A percentile compares a stretch with the other conserved stretches of the same genome.
These are phyloP conservation scores for Aureobasidium sp. DNA, from an alignment of 2,329 filamentous ascomycete species.

Conservation along the genomic window DNA sequence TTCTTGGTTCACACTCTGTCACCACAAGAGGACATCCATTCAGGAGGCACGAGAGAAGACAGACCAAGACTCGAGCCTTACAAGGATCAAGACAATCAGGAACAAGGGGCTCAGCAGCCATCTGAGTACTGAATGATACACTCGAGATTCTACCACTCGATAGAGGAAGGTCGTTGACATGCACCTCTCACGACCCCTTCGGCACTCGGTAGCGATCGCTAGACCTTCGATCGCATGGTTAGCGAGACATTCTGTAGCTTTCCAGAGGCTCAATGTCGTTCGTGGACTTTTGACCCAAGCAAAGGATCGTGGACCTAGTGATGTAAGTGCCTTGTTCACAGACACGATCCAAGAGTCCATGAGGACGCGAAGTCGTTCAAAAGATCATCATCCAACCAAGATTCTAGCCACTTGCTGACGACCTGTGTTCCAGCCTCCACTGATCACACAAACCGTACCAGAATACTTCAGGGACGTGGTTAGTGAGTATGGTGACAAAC, in stretches of 20 bases:
- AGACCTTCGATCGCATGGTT: not conserved
- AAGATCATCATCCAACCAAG: not conserved
- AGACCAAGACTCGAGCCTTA: not conserved
- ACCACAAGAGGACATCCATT: not conserved
- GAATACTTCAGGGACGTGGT: slow-evolving; percentile 64
- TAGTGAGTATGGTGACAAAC: slow-evolving; percentile 53
- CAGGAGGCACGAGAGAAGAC: not conserved
- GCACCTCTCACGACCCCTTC: not conserved
- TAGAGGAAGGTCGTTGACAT: not conserved
- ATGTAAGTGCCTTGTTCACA: not conserved
- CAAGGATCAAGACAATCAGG: too few relatives aligned
- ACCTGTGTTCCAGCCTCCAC: slow-evolving; percentile 45
- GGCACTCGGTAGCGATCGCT: not conserved
- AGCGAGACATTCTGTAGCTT: not conserved
- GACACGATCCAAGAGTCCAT: not conserved
- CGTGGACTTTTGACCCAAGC: slow-evolving; percentile 11
- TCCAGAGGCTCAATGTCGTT: too few relatives aligned
- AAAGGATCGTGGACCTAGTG: slow-evolving; percentile 6
- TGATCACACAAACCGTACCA: slow-evolving; percentile 61
- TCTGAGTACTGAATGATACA: not conserved
- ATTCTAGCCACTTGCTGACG: not conserved
- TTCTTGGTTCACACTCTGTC: too few relatives aligned
- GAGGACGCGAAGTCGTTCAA: not conserved
- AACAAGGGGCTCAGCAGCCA: not conserved
- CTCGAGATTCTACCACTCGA: not conserved